A percentile compares a stretch with the other conserved stretches of the same genome.
phyloP scores from a whole-genome alignment of 2,329 filamentous ascomycete species.

The Calonectria hongkongensis region DNA sequence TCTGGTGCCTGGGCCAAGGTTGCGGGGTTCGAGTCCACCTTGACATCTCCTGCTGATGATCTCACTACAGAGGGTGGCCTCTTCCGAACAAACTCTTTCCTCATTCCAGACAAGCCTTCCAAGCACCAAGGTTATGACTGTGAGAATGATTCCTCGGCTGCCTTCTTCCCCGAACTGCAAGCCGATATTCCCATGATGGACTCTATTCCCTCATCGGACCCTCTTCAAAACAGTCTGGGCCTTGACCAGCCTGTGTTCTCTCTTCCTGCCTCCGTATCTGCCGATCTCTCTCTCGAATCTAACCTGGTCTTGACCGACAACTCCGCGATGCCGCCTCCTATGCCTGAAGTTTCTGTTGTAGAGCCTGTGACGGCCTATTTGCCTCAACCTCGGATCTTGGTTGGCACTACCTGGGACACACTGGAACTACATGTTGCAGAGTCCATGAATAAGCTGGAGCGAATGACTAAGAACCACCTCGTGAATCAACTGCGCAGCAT shows the following conservation, averaged over 20 bases:
- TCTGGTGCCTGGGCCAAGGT: constrained; percentile 63
- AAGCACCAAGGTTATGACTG: constrained; percentile 51
- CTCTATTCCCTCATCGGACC: constrained; percentile 55
- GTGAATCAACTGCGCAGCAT: constrained; percentile 64
- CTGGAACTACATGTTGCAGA: constrained; percentile 67
- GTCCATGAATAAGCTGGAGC: constrained; percentile 66
- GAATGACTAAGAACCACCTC: constrained; percentile 64
- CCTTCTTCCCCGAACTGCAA: constrained; percentile 64
- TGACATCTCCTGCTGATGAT: constrained; percentile 68
- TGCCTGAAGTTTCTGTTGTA: constrained; percentile 40
- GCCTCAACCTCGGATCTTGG: constrained; percentile 58
- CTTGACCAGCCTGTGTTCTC: constrained; percentile 62
- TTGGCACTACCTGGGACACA: constrained; percentile 66
- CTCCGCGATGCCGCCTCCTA: constrained; percentile 45
- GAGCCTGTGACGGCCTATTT: constrained; percentile 54
- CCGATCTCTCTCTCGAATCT: constrained; percentile 59
- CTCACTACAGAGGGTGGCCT: constrained; percentile 59
- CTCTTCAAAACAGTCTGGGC: constrained; percentile 53
- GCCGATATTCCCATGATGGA: constrained; percentile 63
- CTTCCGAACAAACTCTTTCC: constrained; percentile 52
- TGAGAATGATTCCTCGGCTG: constrained; percentile 55
- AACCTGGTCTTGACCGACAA: constrained; percentile 62
- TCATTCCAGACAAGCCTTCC: constrained; percentile 48
- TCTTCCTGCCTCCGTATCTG: constrained; percentile 59
- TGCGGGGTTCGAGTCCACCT: constrained; percentile 64